Percentiles rank a stretch among this genome's conserved stretches.
Conservation (phyloP, 1,139 yeast species). For the Suhomyces bokatorum region DNA sequence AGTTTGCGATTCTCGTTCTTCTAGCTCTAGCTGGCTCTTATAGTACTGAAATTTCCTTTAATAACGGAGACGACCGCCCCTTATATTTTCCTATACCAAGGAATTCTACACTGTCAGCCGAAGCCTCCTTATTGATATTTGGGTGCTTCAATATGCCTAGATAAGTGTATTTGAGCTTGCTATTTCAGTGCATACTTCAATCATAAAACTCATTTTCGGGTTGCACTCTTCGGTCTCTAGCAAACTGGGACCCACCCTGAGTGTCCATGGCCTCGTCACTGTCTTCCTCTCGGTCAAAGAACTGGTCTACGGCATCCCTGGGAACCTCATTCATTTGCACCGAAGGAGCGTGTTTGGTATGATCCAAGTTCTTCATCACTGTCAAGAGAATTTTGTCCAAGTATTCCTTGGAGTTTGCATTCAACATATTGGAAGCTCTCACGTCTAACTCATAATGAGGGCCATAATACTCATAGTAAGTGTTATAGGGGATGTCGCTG, state of each 20-base stretch:
- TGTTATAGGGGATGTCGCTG: slow-evolving; percentile 88
- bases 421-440: slow-evolving; percentile 93
- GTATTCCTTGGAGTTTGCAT: slow-evolving; percentile 92
- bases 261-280: slow-evolving; percentile 73
- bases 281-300: slow-evolving; percentile 81
- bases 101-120: neutral
- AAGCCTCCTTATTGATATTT: neutral
- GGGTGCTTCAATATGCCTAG: neutral
- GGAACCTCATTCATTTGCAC: slow-evolving; percentile 94
- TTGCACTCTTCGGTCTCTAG: slow-evolving; percentile 69
- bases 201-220: slow-evolving; percentile 68
- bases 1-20: too few relatives aligned
- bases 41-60: too few relatives aligned
- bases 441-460: slow-evolving; percentile 94
- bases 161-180: slow-evolving; percentile 35
- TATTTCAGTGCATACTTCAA: slow-evolving; percentile 51
- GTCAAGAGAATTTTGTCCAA: slow-evolving; percentile 79
- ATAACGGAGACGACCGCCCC: too few relatives aligned
- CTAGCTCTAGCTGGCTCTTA: too few relatives aligned
- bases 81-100: too few relatives aligned
- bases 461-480: slow-evolving; percentile 94
- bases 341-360: slow-evolving; percentile 92
- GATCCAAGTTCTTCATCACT: slow-evolving; percentile 74
- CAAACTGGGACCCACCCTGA: slow-evolving; percentile 85
- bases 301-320: slow-evolving; percentile 68